Base-by-base conservation (phyloP, 78 protist genomes). In the Carpediemonas membranifera region DNA sequence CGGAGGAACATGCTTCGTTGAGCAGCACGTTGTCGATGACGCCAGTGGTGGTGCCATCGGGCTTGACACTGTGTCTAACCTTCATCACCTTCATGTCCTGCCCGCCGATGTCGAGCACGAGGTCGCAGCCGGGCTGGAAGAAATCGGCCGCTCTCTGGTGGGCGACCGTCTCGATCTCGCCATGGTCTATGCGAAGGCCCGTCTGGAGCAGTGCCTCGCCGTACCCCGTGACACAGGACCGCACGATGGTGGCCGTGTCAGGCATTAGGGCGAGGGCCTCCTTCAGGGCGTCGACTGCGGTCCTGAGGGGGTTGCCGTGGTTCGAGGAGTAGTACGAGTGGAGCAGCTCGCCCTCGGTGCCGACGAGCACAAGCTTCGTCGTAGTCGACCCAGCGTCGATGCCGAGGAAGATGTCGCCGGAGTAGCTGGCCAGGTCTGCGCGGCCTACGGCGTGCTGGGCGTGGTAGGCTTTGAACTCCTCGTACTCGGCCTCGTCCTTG, bases 371-470 rank as follows among this genome's bases (percentile, higher is more conserved):
- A 3, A 70, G 27, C 44, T 70, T 70, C 3, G 74, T 54, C n/a
- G 74, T 70, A 1, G 74, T 70, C 25, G 47, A 25, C n/a, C 74
- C 74, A 7, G 61, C 69, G 41, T 70, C 74, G n/a, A 70, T 70
- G 28, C 74, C 74, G 27, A 70, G 50, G 36, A 58, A 70, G 50
- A 7, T 1, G 16, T 41, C 47, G 5, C 47, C 47, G 9, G 9
- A 41, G 47, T 41, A 41, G 47, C 9, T 9, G 9, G 47, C 5
- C 47, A 41, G 47, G 47, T 41, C 9, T 5, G 5, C 9, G 47
- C 47, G 47, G 47, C 47, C 5, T 41, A 41, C 9, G 9, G 21
- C 5, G 5, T 13, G 21, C 47, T 41, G 47, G 34, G 27, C 5
- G 34, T 61, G 65, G 16, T 13, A 15, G 35, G 5, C 47, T 9